Evolutionary conservation across 2,329 filamentous ascomycete species (phyloP), one percentile per base, ranked within the genome.

Genomic region (Colletotrichum endophyticum): DNA sequence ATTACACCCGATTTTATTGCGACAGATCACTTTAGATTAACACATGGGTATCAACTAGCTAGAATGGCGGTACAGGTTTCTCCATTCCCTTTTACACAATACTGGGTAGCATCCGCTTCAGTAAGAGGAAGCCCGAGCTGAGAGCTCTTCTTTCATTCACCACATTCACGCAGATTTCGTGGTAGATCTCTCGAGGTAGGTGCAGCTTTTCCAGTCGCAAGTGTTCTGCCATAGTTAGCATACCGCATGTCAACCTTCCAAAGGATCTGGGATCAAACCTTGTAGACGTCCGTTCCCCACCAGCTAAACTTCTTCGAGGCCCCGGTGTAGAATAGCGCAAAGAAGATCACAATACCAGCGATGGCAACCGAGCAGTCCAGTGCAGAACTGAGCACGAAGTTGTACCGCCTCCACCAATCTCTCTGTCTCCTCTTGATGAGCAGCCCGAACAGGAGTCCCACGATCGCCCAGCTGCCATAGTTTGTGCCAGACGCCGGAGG

Each of bases 261-360:
- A n/a, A 22, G 44, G 1, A 12, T 0, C 0, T 3, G 44, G 11
- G 44, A 22, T 39, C 70, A 67, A 39, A 79, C 78, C 70, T 79
- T 70, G 63, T 80, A 72, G 11, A 80, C 79, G 2, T 77, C 72
- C 7, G 82, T 84, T 9, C 83, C 83, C 81, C 83, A 84, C 82
- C 82, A 84, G 3, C 53, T 78, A 25, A 84, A 76, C 3, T 80
- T 69, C 13, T 80, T 77, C 3, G 79, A 78, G 1, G 78, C 82
- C 1, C 81, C 81, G 0, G 81, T 82, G 61, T 84, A 84, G 39
- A 83, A 81, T 2, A 84, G 63, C 34, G 82, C 77, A 36, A 84
- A 84, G 75, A 84, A 84, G 19, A 84, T 84, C 15, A 84, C 28
- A n/a, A 84, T 81, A 8, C 79, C 81, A 19, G 81, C 80, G 59